These are phyloP conservation scores for Starmerella roubikii DNA, from an alignment of 805 yeast genomes.

Conservation along the genomic window DNA sequence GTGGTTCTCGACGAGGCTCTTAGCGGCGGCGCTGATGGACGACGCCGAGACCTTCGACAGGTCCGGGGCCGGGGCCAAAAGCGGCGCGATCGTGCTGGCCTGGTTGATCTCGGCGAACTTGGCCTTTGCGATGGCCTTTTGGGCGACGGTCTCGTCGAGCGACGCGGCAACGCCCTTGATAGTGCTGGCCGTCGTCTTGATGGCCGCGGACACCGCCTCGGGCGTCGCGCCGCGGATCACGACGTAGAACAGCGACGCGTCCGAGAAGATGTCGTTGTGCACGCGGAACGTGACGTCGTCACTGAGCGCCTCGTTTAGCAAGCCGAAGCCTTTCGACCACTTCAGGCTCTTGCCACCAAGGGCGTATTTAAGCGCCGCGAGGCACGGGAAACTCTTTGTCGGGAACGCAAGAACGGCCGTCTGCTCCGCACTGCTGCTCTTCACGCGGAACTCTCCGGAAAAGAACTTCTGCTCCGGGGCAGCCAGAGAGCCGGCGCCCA, in stretches of 20 bases:
- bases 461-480: constrained; percentile 33
- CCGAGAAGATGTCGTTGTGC: constrained; percentile 50
- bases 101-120: constrained; percentile 43
- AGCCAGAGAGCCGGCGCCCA: constrained; percentile 48
- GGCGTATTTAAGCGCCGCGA: constrained; percentile 57
- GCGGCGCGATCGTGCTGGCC: constrained; percentile 27
- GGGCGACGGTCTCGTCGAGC: constrained; percentile 28
- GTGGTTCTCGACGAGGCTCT: constrained; percentile 32
- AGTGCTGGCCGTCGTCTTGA: constrained; percentile 31
- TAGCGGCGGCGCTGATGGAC: constrained; percentile 26
- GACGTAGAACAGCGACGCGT: constrained; percentile 69
- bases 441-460: constrained; percentile 49
- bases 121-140: constrained; percentile 43
- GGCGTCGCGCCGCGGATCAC: constrained; percentile 48
- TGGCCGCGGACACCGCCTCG: constrained; percentile 42
- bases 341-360: constrained; percentile 41
- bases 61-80: constrained; percentile 33
- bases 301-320: constrained; percentile 33
- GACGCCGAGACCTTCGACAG: constrained; percentile 25
- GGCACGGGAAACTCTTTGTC: constrained; percentile 44
- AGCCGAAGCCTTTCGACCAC: constrained; percentile 39
- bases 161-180: constrained; percentile 23
- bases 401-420: constrained; percentile 77
- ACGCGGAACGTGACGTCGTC: constrained; percentile 32
- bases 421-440: constrained; percentile 46